Evolutionary conservation across 2,329 filamentous ascomycete species (phyloP), one percentile per base, ranked within the genome.

Genomic region (Phialocephala sp.): DNA sequence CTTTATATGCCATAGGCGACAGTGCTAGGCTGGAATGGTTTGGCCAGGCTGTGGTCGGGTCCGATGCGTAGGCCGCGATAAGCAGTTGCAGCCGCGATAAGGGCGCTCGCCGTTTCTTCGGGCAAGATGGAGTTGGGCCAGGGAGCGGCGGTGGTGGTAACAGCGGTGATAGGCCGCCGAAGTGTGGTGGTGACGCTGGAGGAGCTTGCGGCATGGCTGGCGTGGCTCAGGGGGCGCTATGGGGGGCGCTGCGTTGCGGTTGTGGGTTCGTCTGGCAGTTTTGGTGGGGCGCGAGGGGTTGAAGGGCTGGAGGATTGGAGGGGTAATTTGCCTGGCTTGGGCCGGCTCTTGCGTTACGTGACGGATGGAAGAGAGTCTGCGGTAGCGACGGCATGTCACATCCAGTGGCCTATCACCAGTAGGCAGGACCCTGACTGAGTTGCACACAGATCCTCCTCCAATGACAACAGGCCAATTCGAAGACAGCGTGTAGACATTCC

Each of bases 341-440:
- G 55, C 39, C 55, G 55, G 55, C 55, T 57, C 55, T 57, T 37
- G 55, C 55, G 55, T 59, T 59, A 59, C 57, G 41, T 59, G 57
- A 59, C 43, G 32, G 47, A 47, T 59, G 57, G 57, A n/a, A n/a
- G n/a, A n/a, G n/a, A n/a, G n/a, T n/a, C n/a, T 4, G 57, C 27
- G 37, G 37, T 3, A 32, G 37, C 37, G 37, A 14, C 15, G 37
- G 27, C 6, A 41, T 35, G 22, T 2, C 56, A 11, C 36, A n/a
- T 59, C 39, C 8, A 61, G 27, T 37, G 59, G 59, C 43, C 47
- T 41, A 54, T 61, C 27, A 32, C 6, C 27, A 3, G 27, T 3
- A 32, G 27, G 35, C 14, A 41, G 55, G 55, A 12, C 32, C 36
- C 32, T 20, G 55, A 41, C 2, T 57, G 3, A 35, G 39, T 47